Evolutionary conservation across 176 grass and related monocot genomes (phyloP).

Genomic region (Zea luxurians): DNA sequence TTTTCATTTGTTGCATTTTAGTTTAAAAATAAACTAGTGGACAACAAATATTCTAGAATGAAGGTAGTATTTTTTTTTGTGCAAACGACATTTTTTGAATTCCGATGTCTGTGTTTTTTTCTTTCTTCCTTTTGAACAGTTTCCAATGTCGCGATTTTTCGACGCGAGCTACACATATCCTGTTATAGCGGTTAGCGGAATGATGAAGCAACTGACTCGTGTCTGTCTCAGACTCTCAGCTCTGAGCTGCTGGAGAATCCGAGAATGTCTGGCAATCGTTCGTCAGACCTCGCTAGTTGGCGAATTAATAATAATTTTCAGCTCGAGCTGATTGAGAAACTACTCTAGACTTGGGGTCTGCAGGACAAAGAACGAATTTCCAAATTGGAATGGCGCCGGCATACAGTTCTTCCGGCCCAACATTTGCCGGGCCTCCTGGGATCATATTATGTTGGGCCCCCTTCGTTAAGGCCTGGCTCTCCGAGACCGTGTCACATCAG

Average conservation of each 20-base stretch:
- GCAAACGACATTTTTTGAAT: no score
- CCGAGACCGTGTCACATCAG: background rate
- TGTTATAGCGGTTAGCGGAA: background rate
- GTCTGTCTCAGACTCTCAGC: conserved; percentile 6
- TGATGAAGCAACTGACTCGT: background rate
- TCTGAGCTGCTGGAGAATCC: background rate
- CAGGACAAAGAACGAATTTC: background rate
- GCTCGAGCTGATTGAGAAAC: background rate
- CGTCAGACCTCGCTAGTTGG: background rate
- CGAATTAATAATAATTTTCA: background rate
- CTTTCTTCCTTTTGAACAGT: no score
- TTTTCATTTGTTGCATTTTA: no score
- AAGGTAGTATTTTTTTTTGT: no score
- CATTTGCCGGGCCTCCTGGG: background rate
- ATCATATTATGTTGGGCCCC: background rate
- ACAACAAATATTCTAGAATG: no score
- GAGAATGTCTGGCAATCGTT: background rate
- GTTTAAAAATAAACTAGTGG: no score
- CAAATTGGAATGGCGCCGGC: background rate
- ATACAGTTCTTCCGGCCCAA: background rate
- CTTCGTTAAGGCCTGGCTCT: background rate
- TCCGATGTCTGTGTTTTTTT: no score
- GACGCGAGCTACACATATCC: background rate
- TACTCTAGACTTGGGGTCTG: background rate
- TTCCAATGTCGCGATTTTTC: background rate